phyloP scores from a whole-genome alignment of 2,329 filamentous ascomycete genomes.

The Corniculantispora saksenae region DNA sequence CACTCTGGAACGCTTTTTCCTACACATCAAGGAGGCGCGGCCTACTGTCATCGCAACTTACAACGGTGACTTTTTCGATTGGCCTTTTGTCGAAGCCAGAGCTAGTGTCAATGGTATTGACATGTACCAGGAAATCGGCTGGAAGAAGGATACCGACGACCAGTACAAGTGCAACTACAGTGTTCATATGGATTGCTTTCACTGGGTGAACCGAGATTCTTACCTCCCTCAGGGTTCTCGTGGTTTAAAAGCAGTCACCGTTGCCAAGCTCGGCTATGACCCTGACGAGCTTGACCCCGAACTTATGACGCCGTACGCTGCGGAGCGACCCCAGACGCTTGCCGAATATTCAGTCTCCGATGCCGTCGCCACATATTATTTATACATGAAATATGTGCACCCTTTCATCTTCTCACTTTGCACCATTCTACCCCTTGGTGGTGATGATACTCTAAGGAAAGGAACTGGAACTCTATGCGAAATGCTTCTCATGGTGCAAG shows the following conservation, averaged over 20 bases:
- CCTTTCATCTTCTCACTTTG: slow-evolving; percentile 99
- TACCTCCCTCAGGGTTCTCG: slow-evolving; percentile 96
- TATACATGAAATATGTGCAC: slow-evolving; percentile 99
- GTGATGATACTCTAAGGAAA: slow-evolving; percentile 90
- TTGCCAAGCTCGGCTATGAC: slow-evolving; percentile 96
- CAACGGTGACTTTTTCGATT: slow-evolving; percentile 99
- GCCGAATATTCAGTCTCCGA: slow-evolving; percentile 99
- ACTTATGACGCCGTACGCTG: slow-evolving; percentile 91
- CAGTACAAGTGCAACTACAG: slow-evolving; percentile 96
- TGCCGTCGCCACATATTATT: slow-evolving; percentile 95
- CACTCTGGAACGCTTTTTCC: slow-evolving; percentile 87
- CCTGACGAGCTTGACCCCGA: slow-evolving; percentile 97
- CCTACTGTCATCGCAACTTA: slow-evolving; percentile 99
- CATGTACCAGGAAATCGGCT: slow-evolving; percentile 98
- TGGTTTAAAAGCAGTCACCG: slow-evolving; percentile 95
- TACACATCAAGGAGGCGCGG: slow-evolving; percentile 90
- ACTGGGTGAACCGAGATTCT: slow-evolving; percentile 98
- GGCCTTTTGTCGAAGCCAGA: slow-evolving; percentile 94
- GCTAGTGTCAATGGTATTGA: slow-evolving; percentile 94
- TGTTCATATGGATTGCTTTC: slow-evolving; percentile 98
- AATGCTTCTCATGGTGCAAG: slow-evolving; percentile 99
- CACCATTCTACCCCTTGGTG: slow-evolving; percentile 90
- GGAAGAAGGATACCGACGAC: slow-evolving; percentile 91
- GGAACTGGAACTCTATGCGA: slow-evolving; percentile 98
- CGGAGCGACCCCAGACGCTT: slow-evolving; percentile 86